These are phyloP conservation scores for Lentinus brumalis DNA, from an alignment of 768 basidiomycete genomes.

Conservation along the genomic window DNA sequence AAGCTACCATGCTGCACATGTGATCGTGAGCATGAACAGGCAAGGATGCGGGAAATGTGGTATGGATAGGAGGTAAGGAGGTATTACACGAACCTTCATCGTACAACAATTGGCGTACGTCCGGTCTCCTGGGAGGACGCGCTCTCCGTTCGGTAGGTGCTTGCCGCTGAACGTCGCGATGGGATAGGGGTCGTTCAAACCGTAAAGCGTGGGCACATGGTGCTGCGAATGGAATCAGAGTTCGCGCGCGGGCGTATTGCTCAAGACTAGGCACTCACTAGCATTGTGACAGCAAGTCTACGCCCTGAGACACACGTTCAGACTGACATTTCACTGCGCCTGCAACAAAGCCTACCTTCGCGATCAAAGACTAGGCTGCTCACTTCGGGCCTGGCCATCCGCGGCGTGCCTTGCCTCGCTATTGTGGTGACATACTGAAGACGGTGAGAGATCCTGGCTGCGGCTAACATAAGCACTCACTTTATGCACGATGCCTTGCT, in stretches of 20 bases:
- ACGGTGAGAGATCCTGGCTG: slow-evolving; percentile 2
- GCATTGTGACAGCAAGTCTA: slow-evolving; percentile 65
- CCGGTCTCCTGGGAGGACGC: slow-evolving; percentile 45
- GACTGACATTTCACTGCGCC: not conserved
- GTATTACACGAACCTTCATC: slow-evolving; percentile 59
- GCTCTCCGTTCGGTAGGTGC: slow-evolving; percentile 57
- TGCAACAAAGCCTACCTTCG: slow-evolving; percentile 48
- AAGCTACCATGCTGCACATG: slow-evolving; percentile 76
- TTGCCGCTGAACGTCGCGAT: slow-evolving; percentile 67
- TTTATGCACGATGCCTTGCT: slow-evolving; percentile 56
- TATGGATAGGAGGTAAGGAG: not conserved
- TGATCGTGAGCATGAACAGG: not conserved
- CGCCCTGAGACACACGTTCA: slow-evolving; percentile 43
- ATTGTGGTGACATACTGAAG: slow-evolving; percentile 48
- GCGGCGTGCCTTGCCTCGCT: slow-evolving; percentile 40
- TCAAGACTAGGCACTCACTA: slow-evolving; percentile 43
- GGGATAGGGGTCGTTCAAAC: slow-evolving; percentile 66
- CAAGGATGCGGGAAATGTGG: too few species aligned
- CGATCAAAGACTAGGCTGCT: slow-evolving; percentile 71
- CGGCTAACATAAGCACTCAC: slow-evolving; percentile 34
- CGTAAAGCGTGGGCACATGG: slow-evolving; percentile 71
- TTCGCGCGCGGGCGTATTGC: not conserved
- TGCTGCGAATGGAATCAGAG: slow-evolving; percentile 43
- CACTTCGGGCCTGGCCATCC: slow-evolving; percentile 60
- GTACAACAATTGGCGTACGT: slow-evolving; percentile 75